Evolutionary conservation across 2,329 filamentous ascomycete genomes (phyloP).

Genomic region (Calonectria naviculata): DNA sequence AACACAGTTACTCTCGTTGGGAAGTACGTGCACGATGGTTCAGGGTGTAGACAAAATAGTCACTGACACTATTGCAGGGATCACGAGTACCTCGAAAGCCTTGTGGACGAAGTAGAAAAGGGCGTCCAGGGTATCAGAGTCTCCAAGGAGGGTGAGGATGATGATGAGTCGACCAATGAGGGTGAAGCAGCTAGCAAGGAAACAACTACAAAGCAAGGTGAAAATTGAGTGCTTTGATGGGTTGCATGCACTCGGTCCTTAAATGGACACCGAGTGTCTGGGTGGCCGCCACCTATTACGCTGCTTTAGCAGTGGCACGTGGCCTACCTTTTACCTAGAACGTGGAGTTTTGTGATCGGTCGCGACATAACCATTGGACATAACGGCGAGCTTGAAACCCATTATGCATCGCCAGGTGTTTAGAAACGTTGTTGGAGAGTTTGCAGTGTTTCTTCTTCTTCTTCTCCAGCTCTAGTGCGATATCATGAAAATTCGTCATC

Average conservation of each 20-base stretch:
- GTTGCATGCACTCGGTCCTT: background rate
- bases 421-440: background rate
- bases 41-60: constrained; percentile 30
- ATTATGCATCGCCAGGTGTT: constrained; percentile 8
- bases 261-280: constrained; percentile 13
- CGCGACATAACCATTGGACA: constrained; percentile 8
- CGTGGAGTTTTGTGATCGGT: constrained; percentile 2
- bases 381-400: background rate
- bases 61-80: constrained; percentile 62
- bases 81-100: constrained; percentile 78
- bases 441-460: background rate
- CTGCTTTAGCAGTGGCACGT: constrained; percentile 4
- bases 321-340: background rate
- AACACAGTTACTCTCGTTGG: constrained; percentile 93
- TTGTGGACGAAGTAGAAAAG: constrained; percentile 81
- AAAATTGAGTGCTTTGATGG: background rate
- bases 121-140: constrained; percentile 81
- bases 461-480: background rate
- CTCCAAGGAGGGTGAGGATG: constrained; percentile 76
- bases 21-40: constrained; percentile 50
- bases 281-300: background rate
- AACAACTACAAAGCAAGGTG: constrained; percentile 9
- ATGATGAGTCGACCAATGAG: constrained; percentile 60
- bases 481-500: background rate
- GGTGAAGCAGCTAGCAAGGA: constrained; percentile 25